Conservation (phyloP, 2,329 filamentous ascomycete species). For the Exophiala viscosa region DNA sequence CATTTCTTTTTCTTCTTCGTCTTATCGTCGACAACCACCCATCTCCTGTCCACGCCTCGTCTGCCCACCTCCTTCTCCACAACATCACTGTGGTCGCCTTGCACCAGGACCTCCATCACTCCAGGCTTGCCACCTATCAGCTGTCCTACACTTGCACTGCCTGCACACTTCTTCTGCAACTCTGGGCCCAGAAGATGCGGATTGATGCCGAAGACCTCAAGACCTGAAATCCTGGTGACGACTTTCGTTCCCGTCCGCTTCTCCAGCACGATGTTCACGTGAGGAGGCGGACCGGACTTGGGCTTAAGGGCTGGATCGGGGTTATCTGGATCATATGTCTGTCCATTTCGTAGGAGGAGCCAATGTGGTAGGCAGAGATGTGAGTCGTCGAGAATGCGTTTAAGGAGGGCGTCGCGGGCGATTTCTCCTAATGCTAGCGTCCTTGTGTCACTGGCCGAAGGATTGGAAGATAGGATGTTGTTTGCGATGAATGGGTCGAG, state of each 20-base stretch:
- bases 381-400: slow-evolving; percentile 53
- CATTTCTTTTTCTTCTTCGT: slow-evolving; percentile 57
- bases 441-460: slow-evolving; percentile 52
- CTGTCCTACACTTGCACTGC: slow-evolving; percentile 62
- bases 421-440: slow-evolving; percentile 56
- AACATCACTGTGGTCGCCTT: slow-evolving; percentile 62
- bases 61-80: slow-evolving; percentile 58
- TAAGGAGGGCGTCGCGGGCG: slow-evolving; percentile 58
- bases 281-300: slow-evolving; percentile 58
- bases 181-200: slow-evolving; percentile 61
- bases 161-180: slow-evolving; percentile 63
- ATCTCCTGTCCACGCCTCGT: slow-evolving; percentile 56
- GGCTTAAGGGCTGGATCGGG: slow-evolving; percentile 50
- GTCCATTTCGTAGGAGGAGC: slow-evolving; percentile 51
- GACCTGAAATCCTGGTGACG: slow-evolving; percentile 58
- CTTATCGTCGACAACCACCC: slow-evolving; percentile 65
- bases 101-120: slow-evolving; percentile 64
- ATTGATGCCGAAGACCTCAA: slow-evolving; percentile 60
- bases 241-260: slow-evolving; percentile 64
- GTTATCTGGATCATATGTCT: slow-evolving; percentile 34
- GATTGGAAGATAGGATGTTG: slow-evolving; percentile 54
- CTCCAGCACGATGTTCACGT: slow-evolving; percentile 58
- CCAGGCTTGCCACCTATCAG: slow-evolving; percentile 60
- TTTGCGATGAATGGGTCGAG: slow-evolving; percentile 62
- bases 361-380: slow-evolving; percentile 53